These are phyloP conservation scores for Wickerhamomyces strasburgensis DNA, from an alignment of 805 yeast species.

Conservation along the genomic window DNA sequence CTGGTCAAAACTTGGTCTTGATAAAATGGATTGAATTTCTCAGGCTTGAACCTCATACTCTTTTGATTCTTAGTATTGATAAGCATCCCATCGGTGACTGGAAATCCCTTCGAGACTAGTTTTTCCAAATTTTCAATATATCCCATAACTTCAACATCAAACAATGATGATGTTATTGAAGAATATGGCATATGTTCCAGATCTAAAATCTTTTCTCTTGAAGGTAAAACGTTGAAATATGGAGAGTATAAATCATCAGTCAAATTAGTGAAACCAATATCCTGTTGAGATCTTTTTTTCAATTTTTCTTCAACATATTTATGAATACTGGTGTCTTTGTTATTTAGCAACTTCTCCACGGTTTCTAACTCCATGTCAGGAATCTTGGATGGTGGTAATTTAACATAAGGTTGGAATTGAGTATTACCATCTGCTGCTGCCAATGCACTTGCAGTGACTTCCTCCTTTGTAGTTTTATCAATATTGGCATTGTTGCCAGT, in stretches of 20 bases:
- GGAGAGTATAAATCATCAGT: slow-evolving; percentile 88
- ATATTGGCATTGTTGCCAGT: slow-evolving; percentile 12
- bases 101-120: slow-evolving; percentile 21
- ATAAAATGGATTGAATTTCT: slow-evolving; percentile 32
- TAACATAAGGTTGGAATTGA: slow-evolving; percentile 69
- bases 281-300: slow-evolving; percentile 59
- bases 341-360: slow-evolving; percentile 66
- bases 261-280: slow-evolving; percentile 70
- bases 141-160: slow-evolving; percentile 58
- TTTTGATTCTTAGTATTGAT: slow-evolving; percentile 23
- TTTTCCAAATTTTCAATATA: slow-evolving; percentile 30
- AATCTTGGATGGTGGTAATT: slow-evolving; percentile 82
- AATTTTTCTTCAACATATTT: slow-evolving; percentile 84
- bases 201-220: slow-evolving; percentile 43
- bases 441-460: slow-evolving; percentile 13
- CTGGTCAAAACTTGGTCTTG: slow-evolving; percentile 29
- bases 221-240: slow-evolving; percentile 60
- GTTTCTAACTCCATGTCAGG: slow-evolving; percentile 90
- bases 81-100: slow-evolving; percentile 28
- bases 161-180: slow-evolving; percentile 66
- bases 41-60: slow-evolving; percentile 28
- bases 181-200: slow-evolving; percentile 71
- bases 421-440: slow-evolving; percentile 23
- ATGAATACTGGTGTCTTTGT: slow-evolving; percentile 71
- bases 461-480: slow-evolving; percentile 13